phyloP scores from a whole-genome alignment of 192 early-diverging fungal species.

The Spizellomyces punctatus region DNA sequence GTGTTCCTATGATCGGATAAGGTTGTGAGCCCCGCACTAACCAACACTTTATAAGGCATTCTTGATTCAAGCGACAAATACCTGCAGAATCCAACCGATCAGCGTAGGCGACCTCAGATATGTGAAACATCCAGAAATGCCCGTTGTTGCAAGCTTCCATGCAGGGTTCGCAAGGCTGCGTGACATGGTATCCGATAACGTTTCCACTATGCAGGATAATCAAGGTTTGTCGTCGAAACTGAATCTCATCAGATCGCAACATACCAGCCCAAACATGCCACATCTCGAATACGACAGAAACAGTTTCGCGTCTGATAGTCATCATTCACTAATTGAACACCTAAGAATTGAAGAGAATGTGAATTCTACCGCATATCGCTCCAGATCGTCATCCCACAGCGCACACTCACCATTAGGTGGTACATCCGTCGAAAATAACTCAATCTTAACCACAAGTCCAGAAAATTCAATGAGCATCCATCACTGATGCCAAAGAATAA shows the following conservation, averaged over 20 bases:
- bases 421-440: conserved; percentile 19
- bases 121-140: conserved; percentile 98
- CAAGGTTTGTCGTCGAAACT: neutral
- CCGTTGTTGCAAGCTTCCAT: conserved; percentile 94
- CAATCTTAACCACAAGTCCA: conserved; percentile 14
- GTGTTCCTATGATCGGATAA: conserved; percentile 12
- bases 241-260: neutral
- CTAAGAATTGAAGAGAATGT: conserved; percentile 18
- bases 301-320: conserved; percentile 84
- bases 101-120: conserved; percentile 66
- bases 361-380: too few species aligned
- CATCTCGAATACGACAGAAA: conserved; percentile 75
- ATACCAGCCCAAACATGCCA: conserved; percentile 78
- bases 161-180: conserved; percentile 80
- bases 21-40: too few species aligned
- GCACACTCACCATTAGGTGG: neutral
- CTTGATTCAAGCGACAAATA: neutral
- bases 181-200: conserved; percentile 81
- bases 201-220: conserved; percentile 49
- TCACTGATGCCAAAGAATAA: neutral
- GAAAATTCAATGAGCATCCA: neutral
- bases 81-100: conserved; percentile 54
- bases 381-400: neutral
- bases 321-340: conserved; percentile 70
- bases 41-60: neutral